phyloP scores from a whole-genome alignment of 345 rosid genomes.

The Linum tenue region DNA sequence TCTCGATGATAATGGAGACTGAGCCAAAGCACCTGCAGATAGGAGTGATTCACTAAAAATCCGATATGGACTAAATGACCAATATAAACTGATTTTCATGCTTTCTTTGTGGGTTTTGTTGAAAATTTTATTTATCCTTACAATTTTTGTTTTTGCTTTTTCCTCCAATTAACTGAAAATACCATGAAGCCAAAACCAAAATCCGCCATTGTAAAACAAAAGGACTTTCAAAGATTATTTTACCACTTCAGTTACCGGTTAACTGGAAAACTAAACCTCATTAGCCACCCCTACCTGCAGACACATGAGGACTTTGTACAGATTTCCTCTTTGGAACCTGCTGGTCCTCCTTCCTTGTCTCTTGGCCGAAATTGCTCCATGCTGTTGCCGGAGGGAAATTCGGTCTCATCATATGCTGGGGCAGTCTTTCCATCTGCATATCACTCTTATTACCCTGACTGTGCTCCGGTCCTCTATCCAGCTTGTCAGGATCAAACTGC shows the following conservation, averaged over 20 bases:
- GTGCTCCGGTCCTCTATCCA: slow-evolving; percentile 38
- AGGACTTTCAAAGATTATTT: too few species aligned
- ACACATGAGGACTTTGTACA: slow-evolving; percentile 77
- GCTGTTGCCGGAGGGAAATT: slow-evolving; percentile 42
- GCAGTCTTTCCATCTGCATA: slow-evolving; percentile 45
- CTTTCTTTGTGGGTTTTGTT: too few species aligned
- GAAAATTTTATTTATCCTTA: too few species aligned
- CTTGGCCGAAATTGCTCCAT: slow-evolving; percentile 70
- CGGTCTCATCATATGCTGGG: slow-evolving; percentile 47
- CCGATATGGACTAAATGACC: too few species aligned
- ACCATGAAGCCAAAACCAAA: too few species aligned
- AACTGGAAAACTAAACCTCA: too few species aligned
- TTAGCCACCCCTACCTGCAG: slow-evolving; percentile 32
- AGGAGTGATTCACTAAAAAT: slow-evolving; percentile 1
- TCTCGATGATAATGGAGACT: slow-evolving; percentile 87
- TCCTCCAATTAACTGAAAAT: too few species aligned
- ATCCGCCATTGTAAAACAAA: too few species aligned
- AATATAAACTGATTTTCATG: too few species aligned
- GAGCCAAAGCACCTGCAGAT: slow-evolving; percentile 70
- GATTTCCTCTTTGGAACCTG: slow-evolving; percentile 63
- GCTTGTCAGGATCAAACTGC: slow-evolving; percentile 58
- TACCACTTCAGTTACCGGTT: too few species aligned
- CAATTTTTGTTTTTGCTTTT: too few species aligned
- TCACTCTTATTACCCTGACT: slow-evolving; percentile 35
- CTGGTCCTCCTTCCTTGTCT: slow-evolving; percentile 68